Evolutionary conservation across 768 basidiomycete species (phyloP).

Genomic region (Naganishia randhawae): DNA sequence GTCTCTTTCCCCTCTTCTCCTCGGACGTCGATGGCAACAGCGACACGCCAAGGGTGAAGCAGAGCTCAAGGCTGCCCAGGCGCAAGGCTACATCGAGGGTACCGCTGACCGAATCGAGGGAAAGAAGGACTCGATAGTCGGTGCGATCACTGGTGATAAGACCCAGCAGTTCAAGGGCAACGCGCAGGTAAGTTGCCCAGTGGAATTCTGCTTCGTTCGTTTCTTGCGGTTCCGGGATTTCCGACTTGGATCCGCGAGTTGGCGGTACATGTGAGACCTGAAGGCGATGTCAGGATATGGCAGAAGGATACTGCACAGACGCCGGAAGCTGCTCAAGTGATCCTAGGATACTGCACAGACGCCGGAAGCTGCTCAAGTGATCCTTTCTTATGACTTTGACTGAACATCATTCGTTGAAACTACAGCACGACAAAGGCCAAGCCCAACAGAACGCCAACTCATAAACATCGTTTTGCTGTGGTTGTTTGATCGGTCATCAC

Average conservation of each 20-base stretch:
- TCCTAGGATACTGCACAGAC: no score
- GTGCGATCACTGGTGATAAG: slow-evolving; percentile 48
- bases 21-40: neutral
- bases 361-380: neutral
- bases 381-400: slow-evolving; percentile 38
- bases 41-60: slow-evolving; percentile 49
- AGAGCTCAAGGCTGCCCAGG: slow-evolving; percentile 49
- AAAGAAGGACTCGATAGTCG: slow-evolving; percentile 48
- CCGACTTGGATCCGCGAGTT: no score
- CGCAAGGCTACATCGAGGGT: slow-evolving; percentile 48
- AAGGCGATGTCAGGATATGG: no score
- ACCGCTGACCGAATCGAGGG: slow-evolving; percentile 46
- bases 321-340: no score
- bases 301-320: no score
- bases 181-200: slow-evolving; percentile 32
- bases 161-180: slow-evolving; percentile 46
- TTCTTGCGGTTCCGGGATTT: neutral
- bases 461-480: neutral
- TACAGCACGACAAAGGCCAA: slow-evolving; percentile 30
- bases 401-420: neutral
- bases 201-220: neutral
- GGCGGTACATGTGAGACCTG: no score
- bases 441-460: slow-evolving; percentile 10
- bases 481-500: neutral
- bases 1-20: neutral